Conservation (phyloP, 805 yeast genomes). For the Hanseniaspora occidentalis region DNA sequence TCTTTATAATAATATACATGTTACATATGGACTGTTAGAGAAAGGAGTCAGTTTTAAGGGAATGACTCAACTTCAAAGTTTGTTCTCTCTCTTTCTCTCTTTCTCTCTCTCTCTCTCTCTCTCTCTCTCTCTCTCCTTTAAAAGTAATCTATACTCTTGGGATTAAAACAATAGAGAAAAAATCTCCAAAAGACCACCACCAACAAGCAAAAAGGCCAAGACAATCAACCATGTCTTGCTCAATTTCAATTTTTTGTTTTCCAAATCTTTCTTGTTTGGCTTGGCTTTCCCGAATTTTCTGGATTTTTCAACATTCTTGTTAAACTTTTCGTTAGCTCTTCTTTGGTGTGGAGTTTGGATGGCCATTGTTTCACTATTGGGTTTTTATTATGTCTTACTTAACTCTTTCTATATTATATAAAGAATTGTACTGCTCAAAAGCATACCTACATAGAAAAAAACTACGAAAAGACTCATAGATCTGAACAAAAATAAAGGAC, state of each 20-base stretch:
- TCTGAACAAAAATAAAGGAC: too few species aligned
- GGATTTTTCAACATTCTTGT: conserved; percentile 48
- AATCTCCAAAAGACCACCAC: conserved; percentile 66
- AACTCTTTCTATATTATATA: too few species aligned
- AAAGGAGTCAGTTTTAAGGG: too few species aligned
- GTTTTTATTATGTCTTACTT: too few species aligned
- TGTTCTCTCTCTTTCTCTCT: too few species aligned
- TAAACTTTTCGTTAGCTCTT: conserved; percentile 75
- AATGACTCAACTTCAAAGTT: too few species aligned
- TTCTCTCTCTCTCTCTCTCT: not conserved
- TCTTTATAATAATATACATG: too few species aligned
- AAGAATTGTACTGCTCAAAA: too few species aligned
- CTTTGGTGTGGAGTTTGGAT: conserved; percentile 22
- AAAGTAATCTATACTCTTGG: too few species aligned
- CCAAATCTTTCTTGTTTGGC: conserved; percentile 19
- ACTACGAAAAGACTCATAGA: too few species aligned
- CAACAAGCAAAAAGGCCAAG: conserved; percentile 56
- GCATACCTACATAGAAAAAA: too few species aligned
- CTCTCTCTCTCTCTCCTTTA: not conserved
- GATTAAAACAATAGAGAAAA: conserved; percentile 4
- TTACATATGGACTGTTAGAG: too few species aligned
- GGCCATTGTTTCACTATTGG: not conserved
- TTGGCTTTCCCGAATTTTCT: conserved; percentile 64
- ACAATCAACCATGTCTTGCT: conserved; percentile 54
- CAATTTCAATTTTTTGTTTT: conserved; percentile 36